Percentiles rank a stretch among this genome's conserved stretches.
Evolutionary conservation across 257 asterid species (phyloP).

Genomic region (Asclepias syriaca): DNA sequence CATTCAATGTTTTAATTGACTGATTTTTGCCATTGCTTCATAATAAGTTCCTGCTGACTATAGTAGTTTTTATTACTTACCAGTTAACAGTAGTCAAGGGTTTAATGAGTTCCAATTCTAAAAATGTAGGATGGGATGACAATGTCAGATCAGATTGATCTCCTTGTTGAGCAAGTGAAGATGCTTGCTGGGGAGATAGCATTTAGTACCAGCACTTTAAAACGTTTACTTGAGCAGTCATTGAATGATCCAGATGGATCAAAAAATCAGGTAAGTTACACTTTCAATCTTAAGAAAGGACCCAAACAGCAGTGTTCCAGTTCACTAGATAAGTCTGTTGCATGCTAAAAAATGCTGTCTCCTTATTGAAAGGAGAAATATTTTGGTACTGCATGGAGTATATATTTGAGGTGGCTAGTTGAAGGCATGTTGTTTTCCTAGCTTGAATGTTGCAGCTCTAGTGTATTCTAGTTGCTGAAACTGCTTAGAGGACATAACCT

Average conservation of each 20-base stretch:
- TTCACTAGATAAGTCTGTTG: not conserved
- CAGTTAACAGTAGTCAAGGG: not conserved
- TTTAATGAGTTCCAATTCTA: slow-evolving; percentile 12
- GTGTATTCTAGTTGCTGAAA: not conserved
- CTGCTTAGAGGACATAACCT: not conserved
- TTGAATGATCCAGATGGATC: slow-evolving; percentile 75
- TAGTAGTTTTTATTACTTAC: not conserved
- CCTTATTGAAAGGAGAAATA: not conserved
- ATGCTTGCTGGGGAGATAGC: slow-evolving; percentile 99
- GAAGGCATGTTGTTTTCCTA: not conserved
- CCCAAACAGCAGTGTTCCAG: not conserved
- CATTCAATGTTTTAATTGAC: not conserved
- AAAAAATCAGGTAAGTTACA: slow-evolving; percentile 52
- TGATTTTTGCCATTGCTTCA: not conserved
- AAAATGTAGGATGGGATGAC: slow-evolving; percentile 62
- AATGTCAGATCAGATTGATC: slow-evolving; percentile 85
- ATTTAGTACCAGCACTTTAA: slow-evolving; percentile 80
- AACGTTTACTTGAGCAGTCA: slow-evolving; percentile 83
- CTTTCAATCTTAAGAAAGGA: slow-evolving; percentile 1
- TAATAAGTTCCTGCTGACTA: not conserved
- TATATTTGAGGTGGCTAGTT: not conserved
- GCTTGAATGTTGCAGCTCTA: not conserved
- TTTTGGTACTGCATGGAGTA: not conserved
- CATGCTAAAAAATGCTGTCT: not conserved
- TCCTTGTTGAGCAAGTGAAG: slow-evolving; percentile 94